A percentile compares a stretch with the other conserved stretches of the same genome.
Evolutionary conservation across 2,329 filamentous ascomycete genomes (phyloP).

Genomic region (Herpotrichia juniperi): DNA sequence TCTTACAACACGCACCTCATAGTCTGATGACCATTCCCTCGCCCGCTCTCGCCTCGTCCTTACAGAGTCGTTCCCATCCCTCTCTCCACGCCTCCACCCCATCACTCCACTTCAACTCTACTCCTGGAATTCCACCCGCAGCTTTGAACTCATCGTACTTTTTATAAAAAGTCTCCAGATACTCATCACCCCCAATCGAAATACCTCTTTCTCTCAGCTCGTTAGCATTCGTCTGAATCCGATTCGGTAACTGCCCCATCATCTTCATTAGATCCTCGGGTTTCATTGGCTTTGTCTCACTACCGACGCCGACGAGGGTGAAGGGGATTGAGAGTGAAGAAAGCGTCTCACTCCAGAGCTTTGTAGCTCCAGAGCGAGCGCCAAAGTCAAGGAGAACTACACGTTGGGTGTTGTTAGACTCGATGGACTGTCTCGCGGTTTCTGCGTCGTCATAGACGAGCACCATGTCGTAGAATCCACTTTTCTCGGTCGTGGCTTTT

Average conservation of each 20-base stretch:
- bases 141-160: constrained; percentile 23
- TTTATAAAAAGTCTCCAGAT: constrained; percentile 21
- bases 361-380: constrained; percentile 15
- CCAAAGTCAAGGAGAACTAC: constrained; percentile 30
- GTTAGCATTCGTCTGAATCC: constrained; percentile 25
- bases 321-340: constrained; percentile 8
- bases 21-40: too few species aligned
- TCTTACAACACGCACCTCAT: too few species aligned
- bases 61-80: constrained; percentile 30
- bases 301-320: constrained; percentile 21
- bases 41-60: constrained; percentile 22
- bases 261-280: constrained; percentile 9
- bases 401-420: constrained; percentile 3
- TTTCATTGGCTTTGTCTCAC: constrained; percentile 16
- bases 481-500: constrained; percentile 13
- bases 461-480: constrained; percentile 26
- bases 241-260: background rate
- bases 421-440: constrained; percentile 5
- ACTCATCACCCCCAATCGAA: constrained; percentile 19
- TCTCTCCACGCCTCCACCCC: constrained; percentile 27
- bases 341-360: constrained; percentile 15
- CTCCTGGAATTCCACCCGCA: constrained; percentile 15
- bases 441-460: constrained; percentile 19
- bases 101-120: constrained; percentile 24
- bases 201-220: constrained; percentile 28